Evolutionary conservation across 768 basidiomycete species (phyloP), one percentile per base, ranked within the genome.

Genomic region (Hygrophorus russula): DNA sequence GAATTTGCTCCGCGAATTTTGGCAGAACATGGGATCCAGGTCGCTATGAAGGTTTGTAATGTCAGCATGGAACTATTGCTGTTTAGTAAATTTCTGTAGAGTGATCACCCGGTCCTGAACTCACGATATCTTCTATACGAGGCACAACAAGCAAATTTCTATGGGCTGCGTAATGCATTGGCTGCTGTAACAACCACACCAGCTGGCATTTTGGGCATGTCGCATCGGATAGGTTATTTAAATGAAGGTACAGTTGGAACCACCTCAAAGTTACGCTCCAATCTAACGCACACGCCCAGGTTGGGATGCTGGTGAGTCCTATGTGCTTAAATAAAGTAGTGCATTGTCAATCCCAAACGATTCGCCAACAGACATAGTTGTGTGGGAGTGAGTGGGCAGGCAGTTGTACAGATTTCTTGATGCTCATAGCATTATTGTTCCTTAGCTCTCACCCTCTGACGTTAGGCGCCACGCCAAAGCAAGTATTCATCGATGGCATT

Each of bases 401-500:
- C 24, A 24, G 24, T 24, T 24, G 7, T 3, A 24, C 24, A 7
- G 24, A 7, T 24, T 7, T 24, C 7, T 24, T 24, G 24, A 7
- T 7, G 24, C 24, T 24, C 24, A 24, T 7, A 24, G 24, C n/a
- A n/a, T n/a, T n/a, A n/a, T 24, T 24, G 24, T 24, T 24, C 24
- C 7, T 7, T 7, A 24, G 24, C 24, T 24, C 24, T 31, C 89
- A 92, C 59, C 91, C 91, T 0, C 67, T 94, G 9, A 73, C 82
- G 0, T 64, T 93, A 3, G 87, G 87, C 2, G 87, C 89, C n/a
- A 88, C 87, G 0, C 90, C 89, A 2, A 65, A 70, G 29, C 88
- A 93, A 63, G 88, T 91, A 14, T 89, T 78, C 61, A 86, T 94
- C 47, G 92, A 97, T 53, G 92, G 92, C 1, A 81, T 94, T 39